Conservation (phyloP, 805 yeast species). For the Millerozyma acaciae region DNA sequence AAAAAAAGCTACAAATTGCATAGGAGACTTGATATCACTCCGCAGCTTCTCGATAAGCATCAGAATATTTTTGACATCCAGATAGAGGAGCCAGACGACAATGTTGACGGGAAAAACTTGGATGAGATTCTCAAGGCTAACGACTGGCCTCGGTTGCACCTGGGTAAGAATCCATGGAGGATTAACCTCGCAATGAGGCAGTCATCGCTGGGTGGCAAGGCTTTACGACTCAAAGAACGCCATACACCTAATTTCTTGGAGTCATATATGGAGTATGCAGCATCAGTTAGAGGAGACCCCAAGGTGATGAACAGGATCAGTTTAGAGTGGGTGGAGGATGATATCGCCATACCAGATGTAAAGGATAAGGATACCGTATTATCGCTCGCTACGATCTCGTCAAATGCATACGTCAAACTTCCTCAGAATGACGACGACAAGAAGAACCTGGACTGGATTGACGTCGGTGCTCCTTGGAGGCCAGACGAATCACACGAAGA, state of each 20-base stretch:
- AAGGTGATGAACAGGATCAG: constrained; percentile 32
- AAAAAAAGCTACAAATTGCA: constrained; percentile 35
- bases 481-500: constrained; percentile 55
- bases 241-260: constrained; percentile 61
- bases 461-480: constrained; percentile 50
- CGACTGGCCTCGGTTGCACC: constrained; percentile 36
- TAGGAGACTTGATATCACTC: constrained; percentile 49
- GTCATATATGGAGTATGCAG: constrained; percentile 58
- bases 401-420: constrained; percentile 81
- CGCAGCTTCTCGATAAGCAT: constrained; percentile 25
- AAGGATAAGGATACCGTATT: constrained; percentile 71
- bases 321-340: constrained; percentile 61
- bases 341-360: constrained; percentile 65
- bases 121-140: constrained; percentile 16
- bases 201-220: constrained; percentile 14
- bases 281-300: constrained; percentile 37
- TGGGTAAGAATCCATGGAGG: constrained; percentile 38
- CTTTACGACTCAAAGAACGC: constrained; percentile 29
- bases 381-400: constrained; percentile 76
- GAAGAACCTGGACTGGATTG: constrained; percentile 77
- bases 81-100: neutral
- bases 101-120: constrained; percentile 9
- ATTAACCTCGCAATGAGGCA: constrained; percentile 27
- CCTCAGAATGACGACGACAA: constrained; percentile 54
- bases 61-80: constrained; percentile 4